Conservation (phyloP, 2,329 filamentous ascomycete species). For the Aspergillus intermedius region DNA sequence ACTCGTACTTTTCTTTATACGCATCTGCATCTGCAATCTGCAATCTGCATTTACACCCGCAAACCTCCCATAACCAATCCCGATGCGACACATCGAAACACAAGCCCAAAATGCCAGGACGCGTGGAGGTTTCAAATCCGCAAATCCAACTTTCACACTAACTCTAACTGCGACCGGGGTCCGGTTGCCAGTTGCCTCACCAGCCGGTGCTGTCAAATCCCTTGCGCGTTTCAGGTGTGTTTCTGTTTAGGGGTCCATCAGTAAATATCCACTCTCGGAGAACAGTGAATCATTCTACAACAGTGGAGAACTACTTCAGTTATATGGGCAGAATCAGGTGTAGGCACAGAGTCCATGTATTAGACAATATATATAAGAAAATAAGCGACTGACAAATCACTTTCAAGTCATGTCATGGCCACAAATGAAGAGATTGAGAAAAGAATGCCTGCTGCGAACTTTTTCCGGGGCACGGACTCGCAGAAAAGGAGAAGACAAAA, state of each 20-base stretch:
- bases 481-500: conserved; percentile 3
- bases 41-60: too few species aligned
- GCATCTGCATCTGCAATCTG: too few species aligned
- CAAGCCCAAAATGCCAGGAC: neutral
- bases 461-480: conserved; percentile 10
- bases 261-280: neutral
- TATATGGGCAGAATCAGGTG: too few species aligned
- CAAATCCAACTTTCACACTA: neutral
- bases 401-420: neutral
- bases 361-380: neutral
- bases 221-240: neutral
- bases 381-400: neutral
- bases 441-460: conserved; percentile 10
- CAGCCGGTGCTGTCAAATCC: too few species aligned
- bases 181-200: too few species aligned
- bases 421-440: neutral
- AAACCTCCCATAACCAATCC: too few species aligned
- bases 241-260: neutral
- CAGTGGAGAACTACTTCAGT: neutral
- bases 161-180: too few species aligned
- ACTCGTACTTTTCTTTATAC: too few species aligned
- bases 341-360: neutral
- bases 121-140: neutral
- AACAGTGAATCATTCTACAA: neutral
- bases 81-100: too few species aligned